phyloP scores from a whole-genome alignment of 805 yeast species.

The Kodamaea hsintzibuensis region DNA sequence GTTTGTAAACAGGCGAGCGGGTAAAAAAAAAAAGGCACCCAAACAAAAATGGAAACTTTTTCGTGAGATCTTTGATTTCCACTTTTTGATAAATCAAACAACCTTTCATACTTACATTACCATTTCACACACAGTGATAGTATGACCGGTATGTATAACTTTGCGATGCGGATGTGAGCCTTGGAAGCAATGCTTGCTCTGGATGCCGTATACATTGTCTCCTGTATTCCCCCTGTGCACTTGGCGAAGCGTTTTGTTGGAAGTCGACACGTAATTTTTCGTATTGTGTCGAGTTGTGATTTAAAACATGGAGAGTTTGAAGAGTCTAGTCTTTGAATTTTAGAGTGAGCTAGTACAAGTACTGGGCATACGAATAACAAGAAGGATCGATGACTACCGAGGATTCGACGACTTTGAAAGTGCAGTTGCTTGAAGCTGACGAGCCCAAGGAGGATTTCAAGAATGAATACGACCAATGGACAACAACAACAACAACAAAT shows the following conservation, averaged over 20 bases:
- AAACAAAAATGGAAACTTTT: constrained; percentile 2
- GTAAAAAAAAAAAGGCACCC: constrained; percentile 1
- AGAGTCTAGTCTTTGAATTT: not conserved
- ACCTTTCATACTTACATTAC: not conserved
- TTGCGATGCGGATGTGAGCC: not conserved
- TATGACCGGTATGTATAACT: constrained; percentile 1
- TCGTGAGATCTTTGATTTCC: constrained; percentile 6
- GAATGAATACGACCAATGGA: not conserved
- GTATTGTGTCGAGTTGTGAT: constrained; percentile 2
- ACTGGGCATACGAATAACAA: not conserved
- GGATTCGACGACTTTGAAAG: not conserved
- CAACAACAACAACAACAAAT: not conserved
- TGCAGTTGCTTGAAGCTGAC: not conserved
- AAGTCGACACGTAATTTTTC: constrained; percentile 2
- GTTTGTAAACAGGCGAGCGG: constrained; percentile 6
- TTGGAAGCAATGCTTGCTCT: not conserved
- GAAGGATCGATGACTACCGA: not conserved
- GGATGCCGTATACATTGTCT: no score
- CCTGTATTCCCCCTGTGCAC: not conserved
- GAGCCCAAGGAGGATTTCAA: not conserved
- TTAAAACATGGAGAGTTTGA: not conserved
- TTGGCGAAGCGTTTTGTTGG: not conserved
- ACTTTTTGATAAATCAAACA: constrained; percentile 5
- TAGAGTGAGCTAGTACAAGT: not conserved
- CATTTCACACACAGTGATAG: constrained; percentile 2